A percentile compares a stretch with the other conserved stretches of the same genome.
Conservation (phyloP, 108 stramenopile species). For the Conticribra weissflogii region DNA sequence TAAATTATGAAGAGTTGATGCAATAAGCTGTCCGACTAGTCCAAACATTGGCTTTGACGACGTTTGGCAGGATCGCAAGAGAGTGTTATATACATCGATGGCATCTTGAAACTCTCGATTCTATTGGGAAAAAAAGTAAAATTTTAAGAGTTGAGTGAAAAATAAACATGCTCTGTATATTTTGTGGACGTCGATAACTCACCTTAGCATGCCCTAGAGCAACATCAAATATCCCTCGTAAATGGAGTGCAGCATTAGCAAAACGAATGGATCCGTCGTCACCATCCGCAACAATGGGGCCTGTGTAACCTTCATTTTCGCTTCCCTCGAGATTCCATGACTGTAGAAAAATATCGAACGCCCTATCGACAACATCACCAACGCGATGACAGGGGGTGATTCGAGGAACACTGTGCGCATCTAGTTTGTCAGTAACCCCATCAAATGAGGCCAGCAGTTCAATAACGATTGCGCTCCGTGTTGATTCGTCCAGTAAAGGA, state of each 20-base stretch:
- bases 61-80: slow-evolving; percentile 30
- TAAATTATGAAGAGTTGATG: slow-evolving; percentile 43
- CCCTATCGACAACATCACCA: slow-evolving; percentile 14
- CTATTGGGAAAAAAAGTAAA: background rate
- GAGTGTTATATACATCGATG: slow-evolving; percentile 27
- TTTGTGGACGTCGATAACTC: background rate
- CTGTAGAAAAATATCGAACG: slow-evolving; percentile 10
- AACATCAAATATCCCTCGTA: slow-evolving; percentile 27
- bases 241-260: slow-evolving; percentile 21
- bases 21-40: slow-evolving; percentile 36
- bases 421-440: background rate
- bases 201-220: slow-evolving; percentile 16
- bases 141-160: background rate
- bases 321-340: background rate
- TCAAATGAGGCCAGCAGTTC: slow-evolving; percentile 10
- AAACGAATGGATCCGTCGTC: slow-evolving; percentile 38
- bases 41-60: slow-evolving; percentile 21
- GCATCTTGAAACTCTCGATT: slow-evolving; percentile 32
- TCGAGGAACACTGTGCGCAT: slow-evolving; percentile 13
- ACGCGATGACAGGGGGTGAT: slow-evolving; percentile 25
- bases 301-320: slow-evolving; percentile 12
- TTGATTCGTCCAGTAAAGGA: slow-evolving; percentile 15
- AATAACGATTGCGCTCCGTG: slow-evolving; percentile 15
- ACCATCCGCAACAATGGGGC: slow-evolving; percentile 27
- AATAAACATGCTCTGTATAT: background rate